phyloP scores from a whole-genome alignment of 2,329 filamentous ascomycete species.

The Exophiala bonariae region DNA sequence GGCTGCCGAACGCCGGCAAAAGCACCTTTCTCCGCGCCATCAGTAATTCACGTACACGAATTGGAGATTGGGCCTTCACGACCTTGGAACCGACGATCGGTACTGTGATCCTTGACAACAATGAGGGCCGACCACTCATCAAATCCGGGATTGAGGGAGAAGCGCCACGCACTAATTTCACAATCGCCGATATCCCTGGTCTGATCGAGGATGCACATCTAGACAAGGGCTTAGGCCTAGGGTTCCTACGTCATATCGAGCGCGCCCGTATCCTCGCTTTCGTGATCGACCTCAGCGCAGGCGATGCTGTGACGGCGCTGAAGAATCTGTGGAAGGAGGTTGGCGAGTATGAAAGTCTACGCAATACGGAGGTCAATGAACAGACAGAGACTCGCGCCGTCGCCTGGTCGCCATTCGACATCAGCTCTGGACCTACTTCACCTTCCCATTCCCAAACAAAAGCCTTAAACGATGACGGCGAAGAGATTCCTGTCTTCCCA shows the following conservation, averaged over 20 bases:
- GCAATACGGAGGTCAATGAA: slow-evolving; percentile 69
- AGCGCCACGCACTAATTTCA: slow-evolving; percentile 74
- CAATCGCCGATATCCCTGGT: slow-evolving; percentile 92
- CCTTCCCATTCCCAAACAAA: slow-evolving; percentile 5
- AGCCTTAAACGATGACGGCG: slow-evolving; percentile 18
- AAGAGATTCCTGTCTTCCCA: slow-evolving; percentile 24
- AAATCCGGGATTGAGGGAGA: slow-evolving; percentile 46
- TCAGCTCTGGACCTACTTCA: slow-evolving; percentile 3
- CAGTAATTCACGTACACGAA: slow-evolving; percentile 82
- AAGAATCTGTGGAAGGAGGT: slow-evolving; percentile 89
- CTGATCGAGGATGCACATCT: slow-evolving; percentile 90
- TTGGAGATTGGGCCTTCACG: slow-evolving; percentile 96
- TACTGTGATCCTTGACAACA: slow-evolving; percentile 87
- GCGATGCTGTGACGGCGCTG: slow-evolving; percentile 76
- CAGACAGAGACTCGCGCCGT: slow-evolving; percentile 63
- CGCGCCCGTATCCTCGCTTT: slow-evolving; percentile 91
- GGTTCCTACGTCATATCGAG: slow-evolving; percentile 92
- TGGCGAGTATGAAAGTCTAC: slow-evolving; percentile 78
- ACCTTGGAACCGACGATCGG: slow-evolving; percentile 94
- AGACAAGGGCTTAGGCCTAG: slow-evolving; percentile 85
- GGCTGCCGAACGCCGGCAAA: slow-evolving; percentile 94
- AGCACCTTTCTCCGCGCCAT: slow-evolving; percentile 85
- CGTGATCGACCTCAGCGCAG: slow-evolving; percentile 80
- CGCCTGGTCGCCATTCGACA: slow-evolving; percentile 45
- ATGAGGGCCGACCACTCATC: slow-evolving; percentile 70